Conservation (phyloP, 202 grass and related monocot genomes). For the Zizania palustris region DNA sequence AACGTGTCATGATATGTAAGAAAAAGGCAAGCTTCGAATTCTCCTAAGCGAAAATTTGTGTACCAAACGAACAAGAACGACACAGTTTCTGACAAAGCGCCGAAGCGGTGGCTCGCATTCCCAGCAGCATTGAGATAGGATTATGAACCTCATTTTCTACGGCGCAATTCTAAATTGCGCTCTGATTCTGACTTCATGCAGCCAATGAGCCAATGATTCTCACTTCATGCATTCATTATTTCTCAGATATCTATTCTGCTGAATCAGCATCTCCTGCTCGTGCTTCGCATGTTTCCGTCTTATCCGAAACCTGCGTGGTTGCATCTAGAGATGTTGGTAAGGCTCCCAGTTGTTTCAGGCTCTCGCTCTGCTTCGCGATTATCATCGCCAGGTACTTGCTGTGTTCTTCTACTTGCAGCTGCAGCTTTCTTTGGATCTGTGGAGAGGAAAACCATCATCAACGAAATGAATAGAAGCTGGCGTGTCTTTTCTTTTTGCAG, state of each 20-base stretch:
- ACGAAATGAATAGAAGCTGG: not conserved
- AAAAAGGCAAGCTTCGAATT: not conserved
- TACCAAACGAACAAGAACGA: not conserved
- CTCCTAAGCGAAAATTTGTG: not conserved
- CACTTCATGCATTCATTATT: not conserved
- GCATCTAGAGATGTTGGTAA: slow-evolving; percentile 25
- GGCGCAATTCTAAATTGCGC: not conserved
- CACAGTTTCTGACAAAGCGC: not conserved
- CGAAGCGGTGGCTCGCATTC: not conserved
- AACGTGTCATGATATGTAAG: not conserved
- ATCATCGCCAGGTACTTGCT: slow-evolving; percentile 70
- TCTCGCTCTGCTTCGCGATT: slow-evolving; percentile 56
- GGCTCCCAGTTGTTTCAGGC: slow-evolving; percentile 50
- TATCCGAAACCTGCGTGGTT: not conserved
- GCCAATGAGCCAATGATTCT: not conserved
- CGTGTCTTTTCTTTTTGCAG: not conserved
- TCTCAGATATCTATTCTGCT: slow-evolving; percentile 15
- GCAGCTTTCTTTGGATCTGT: slow-evolving; percentile 70
- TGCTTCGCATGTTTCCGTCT: slow-evolving; percentile 11
- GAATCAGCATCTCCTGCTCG: not conserved
- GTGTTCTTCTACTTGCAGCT: slow-evolving; percentile 70
- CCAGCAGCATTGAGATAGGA: not conserved
- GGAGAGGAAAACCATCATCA: not conserved
- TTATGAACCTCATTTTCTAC: not conserved
- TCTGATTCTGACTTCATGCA: not conserved